These are phyloP conservation scores for Funneliformis caledonium DNA, from an alignment of 371 early-diverging fungal genomes.

Conservation along the genomic window DNA sequence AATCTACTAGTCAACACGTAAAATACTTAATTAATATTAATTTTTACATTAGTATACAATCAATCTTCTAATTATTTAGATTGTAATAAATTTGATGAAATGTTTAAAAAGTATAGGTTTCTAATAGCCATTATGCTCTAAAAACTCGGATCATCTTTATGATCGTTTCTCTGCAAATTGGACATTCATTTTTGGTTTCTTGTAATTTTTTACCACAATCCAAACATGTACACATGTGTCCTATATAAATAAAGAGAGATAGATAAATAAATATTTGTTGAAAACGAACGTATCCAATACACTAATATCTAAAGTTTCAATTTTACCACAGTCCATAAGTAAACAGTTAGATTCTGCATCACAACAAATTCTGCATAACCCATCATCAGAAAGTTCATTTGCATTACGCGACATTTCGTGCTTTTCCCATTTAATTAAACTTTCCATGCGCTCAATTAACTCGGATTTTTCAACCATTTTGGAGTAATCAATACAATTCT, in stretches of 20 bases:
- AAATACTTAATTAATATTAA: too few species aligned
- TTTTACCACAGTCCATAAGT: slow-evolving; percentile 51
- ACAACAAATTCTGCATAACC: slow-evolving; percentile 61
- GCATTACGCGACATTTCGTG: slow-evolving; percentile 40
- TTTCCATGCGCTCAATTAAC: slow-evolving; percentile 53
- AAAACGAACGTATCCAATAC: too few species aligned
- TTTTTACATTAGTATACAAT: too few species aligned
- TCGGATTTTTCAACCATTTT: slow-evolving; percentile 61
- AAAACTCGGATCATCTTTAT: slow-evolving; percentile 58
- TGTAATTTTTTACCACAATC: slow-evolving; percentile 64
- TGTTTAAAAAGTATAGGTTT: not conserved
- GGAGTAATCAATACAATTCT: slow-evolving; percentile 57
- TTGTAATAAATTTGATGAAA: too few species aligned
- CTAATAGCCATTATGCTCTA: slow-evolving; percentile 43
- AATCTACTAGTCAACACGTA: too few species aligned
- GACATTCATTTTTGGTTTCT: slow-evolving; percentile 60
- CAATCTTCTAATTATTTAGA: too few species aligned
- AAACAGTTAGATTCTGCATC: slow-evolving; percentile 68
- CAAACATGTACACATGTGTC: slow-evolving; percentile 68
- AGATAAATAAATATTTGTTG: not conserved
- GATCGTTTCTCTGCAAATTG: slow-evolving; percentile 65
- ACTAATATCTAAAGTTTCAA: not conserved
- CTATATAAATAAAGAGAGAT: slow-evolving; percentile 45
- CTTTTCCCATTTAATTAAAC: slow-evolving; percentile 53
- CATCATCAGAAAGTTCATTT: slow-evolving; percentile 48